Conservation (phyloP, 2,329 filamentous ascomycete genomes). For the Basipetospora chlamydospora region DNA sequence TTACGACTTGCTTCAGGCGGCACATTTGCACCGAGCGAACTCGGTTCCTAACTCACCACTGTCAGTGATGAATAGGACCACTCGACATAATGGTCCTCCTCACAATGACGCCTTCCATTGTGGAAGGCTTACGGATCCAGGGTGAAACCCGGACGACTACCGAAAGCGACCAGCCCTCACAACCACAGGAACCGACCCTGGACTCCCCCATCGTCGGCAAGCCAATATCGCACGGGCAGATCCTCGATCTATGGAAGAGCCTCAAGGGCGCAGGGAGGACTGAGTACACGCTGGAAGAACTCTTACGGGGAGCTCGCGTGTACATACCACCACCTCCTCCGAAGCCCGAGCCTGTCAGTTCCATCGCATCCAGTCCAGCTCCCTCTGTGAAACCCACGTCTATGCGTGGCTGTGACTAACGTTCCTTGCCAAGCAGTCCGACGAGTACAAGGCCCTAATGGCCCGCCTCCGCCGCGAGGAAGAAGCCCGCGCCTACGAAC, state of each 20-base stretch:
- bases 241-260: conserved; percentile 45
- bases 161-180: conserved; percentile 3
- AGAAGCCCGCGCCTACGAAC: conserved; percentile 68
- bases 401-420: conserved; percentile 7
- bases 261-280: conserved; percentile 23
- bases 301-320: conserved; percentile 57
- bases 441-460: conserved; percentile 82
- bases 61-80: background rate
- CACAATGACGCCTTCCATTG: conserved; percentile 57
- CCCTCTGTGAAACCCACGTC: too few relatives aligned
- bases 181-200: conserved; percentile 16
- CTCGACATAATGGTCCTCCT: conserved; percentile 51
- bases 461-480: conserved; percentile 66
- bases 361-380: too few relatives aligned
- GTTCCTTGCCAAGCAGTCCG: conserved; percentile 32
- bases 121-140: conserved; percentile 40
- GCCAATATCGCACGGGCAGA: conserved; percentile 57
- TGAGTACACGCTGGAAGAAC: conserved; percentile 44
- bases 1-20: background rate
- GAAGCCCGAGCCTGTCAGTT: conserved; percentile 59
- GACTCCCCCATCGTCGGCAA: conserved; percentile 39
- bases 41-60: background rate
- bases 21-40: background rate
- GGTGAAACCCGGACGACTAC: conserved; percentile 9
- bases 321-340: conserved; percentile 69